Evolutionary conservation across 2,329 filamentous ascomycete species (phyloP).

Genomic region (Penicillium freii): DNA sequence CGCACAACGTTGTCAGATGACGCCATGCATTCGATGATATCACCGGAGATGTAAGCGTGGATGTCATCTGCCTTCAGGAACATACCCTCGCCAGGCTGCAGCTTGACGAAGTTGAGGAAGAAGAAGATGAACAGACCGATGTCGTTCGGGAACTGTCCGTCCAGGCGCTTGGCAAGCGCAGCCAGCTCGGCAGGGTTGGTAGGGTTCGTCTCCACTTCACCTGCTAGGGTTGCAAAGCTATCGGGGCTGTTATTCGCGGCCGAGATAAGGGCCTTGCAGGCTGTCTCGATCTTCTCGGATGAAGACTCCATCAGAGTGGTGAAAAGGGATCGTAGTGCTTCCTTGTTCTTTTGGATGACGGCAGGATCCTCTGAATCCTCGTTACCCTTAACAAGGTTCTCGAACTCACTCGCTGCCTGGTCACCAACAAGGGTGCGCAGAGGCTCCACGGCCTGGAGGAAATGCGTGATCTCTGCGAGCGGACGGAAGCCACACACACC

Average conservation of each 20-base stretch:
- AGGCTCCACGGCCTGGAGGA: conserved; percentile 65
- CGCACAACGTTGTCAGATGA: conserved; percentile 98
- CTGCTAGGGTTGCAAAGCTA: conserved; percentile 64
- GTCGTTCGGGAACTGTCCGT: conserved; percentile 82
- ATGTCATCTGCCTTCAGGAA: conserved; percentile 97
- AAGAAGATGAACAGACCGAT: conserved; percentile 94
- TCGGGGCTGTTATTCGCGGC: conserved; percentile 66
- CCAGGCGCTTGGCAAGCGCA: conserved; percentile 71
- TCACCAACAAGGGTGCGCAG: conserved; percentile 64
- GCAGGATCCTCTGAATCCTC: conserved; percentile 48
- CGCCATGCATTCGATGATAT: conserved; percentile 99
- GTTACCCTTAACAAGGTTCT: conserved; percentile 57
- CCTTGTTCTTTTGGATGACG: conserved; percentile 66
- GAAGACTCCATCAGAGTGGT: conserved; percentile 76
- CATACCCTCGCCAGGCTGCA: conserved; percentile 86
- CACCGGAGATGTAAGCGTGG: conserved; percentile 74
- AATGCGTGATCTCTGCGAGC: conserved; percentile 79
- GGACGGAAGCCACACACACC: conserved; percentile 95
- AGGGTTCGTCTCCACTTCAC: conserved; percentile 36
- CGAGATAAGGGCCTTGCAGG: conserved; percentile 67
- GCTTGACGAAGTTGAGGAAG: conserved; percentile 92
- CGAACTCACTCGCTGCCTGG: conserved; percentile 52
- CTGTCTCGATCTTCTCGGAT: conserved; percentile 61
- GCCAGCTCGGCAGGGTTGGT: conserved; percentile 60
- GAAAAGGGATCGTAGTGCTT: conserved; percentile 72